These are phyloP conservation scores for Nicotiana paniculata DNA, from an alignment of 257 asterid species.

Conservation along the genomic window DNA sequence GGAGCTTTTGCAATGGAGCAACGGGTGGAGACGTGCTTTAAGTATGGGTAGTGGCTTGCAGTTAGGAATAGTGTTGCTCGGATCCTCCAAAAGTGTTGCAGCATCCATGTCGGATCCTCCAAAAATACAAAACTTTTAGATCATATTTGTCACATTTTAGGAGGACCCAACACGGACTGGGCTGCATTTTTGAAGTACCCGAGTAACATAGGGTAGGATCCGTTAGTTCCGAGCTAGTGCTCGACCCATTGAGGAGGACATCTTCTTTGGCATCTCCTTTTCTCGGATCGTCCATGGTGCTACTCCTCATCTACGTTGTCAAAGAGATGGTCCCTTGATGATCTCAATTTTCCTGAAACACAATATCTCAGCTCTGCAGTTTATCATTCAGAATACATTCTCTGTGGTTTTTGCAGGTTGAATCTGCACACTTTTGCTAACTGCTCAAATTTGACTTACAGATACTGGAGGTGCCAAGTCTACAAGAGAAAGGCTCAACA, in stretches of 20 bases:
- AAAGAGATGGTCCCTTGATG: background rate
- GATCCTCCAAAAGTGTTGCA: too few species aligned
- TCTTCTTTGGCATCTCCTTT: background rate
- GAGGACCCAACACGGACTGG: too few species aligned
- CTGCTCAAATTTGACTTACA: conserved; percentile 15
- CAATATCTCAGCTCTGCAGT: background rate
- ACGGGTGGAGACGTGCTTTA: background rate
- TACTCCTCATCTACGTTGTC: background rate
- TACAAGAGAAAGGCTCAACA: conserved; percentile 75
- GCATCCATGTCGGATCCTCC: too few species aligned
- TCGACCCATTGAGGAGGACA: background rate
- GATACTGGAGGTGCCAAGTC: conserved; percentile 75
- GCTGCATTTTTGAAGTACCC: too few species aligned
- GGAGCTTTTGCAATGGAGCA: background rate
- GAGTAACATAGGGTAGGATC: too few species aligned
- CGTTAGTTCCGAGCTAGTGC: too few species aligned
- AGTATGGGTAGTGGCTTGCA: background rate
- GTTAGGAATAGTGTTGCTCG: too few species aligned
- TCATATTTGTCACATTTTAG: too few species aligned
- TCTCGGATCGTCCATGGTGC: background rate
- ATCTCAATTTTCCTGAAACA: too few species aligned
- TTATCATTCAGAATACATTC: background rate
- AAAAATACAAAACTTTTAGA: too few species aligned
- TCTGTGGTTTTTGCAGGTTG: background rate
- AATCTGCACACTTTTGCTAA: background rate